These are phyloP conservation scores for Betula pendula DNA, from an alignment of 306 rosid species.

Conservation along the genomic window DNA sequence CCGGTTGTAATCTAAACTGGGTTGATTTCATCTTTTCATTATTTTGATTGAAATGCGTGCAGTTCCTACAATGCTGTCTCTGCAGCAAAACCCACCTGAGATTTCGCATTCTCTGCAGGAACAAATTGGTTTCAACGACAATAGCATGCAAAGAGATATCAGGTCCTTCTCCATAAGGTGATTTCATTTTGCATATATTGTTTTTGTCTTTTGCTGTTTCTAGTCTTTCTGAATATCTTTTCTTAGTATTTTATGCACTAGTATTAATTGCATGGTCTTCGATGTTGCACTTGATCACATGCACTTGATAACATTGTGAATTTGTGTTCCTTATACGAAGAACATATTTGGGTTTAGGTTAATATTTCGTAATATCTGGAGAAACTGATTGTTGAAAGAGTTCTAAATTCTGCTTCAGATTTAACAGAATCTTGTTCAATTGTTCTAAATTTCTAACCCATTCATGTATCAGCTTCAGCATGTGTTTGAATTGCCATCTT, in stretches of 20 bases:
- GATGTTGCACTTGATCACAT: conserved; percentile 8
- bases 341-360: not conserved
- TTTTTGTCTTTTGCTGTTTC: not conserved
- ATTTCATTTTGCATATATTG: not conserved
- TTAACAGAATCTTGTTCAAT: not conserved
- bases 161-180: conserved; percentile 59
- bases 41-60: conserved; percentile 11
- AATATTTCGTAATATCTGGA: not conserved
- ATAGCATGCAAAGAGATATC: conserved; percentile 22
- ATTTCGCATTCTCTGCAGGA: conserved; percentile 38
- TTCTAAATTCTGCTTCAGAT: conserved; percentile 12
- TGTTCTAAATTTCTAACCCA: not conserved
- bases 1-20: conserved; percentile 22
- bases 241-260: not conserved
- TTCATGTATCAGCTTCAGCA: not conserved
- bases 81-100: conserved; percentile 37
- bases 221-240: conserved; percentile 5
- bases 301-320: not conserved
- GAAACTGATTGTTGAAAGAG: not conserved
- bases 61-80: conserved; percentile 34
- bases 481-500: not conserved
- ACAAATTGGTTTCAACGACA: conserved; percentile 23
- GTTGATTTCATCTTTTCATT: conserved; percentile 6
- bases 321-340: not conserved
- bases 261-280: conserved; percentile 43